phyloP scores from a whole-genome alignment of 768 basidiomycete genomes.

The Tephrocybe sp. region DNA sequence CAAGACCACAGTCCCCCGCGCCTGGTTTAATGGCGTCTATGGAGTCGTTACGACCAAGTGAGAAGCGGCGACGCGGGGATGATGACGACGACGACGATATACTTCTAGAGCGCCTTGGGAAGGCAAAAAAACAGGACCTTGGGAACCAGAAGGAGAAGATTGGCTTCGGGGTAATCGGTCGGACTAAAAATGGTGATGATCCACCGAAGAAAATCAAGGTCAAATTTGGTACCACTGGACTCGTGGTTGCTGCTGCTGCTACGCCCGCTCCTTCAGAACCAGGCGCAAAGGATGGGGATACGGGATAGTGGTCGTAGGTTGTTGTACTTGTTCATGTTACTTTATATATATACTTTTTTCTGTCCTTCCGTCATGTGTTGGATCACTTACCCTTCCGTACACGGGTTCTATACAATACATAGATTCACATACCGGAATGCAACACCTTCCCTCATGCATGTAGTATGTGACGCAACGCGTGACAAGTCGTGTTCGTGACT shows the following conservation, averaged over 20 bases:
- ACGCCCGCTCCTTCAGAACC: constrained; percentile 56
- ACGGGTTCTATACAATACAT: constrained; percentile 5
- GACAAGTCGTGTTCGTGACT: constrained; percentile 23
- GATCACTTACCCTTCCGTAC: constrained; percentile 3
- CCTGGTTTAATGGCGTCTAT: constrained; percentile 33
- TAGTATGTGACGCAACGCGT: constrained; percentile 17
- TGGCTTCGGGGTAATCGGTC: constrained; percentile 24
- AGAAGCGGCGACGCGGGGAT: constrained; percentile 71
- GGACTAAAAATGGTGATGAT: constrained; percentile 49
- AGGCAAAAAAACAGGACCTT: constrained; percentile 55
- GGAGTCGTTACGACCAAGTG: constrained; percentile 53
- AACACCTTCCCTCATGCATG: too few relatives aligned
- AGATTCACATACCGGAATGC: constrained; percentile 10
- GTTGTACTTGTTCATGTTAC: constrained; percentile 6
- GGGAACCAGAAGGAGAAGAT: constrained; percentile 43
- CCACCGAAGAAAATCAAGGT: constrained; percentile 76
- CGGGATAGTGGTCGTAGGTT: constrained; percentile 44
- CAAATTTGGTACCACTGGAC: constrained; percentile 55
- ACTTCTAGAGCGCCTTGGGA: constrained; percentile 61
- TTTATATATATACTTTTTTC: constrained; percentile 5
- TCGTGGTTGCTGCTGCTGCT: constrained; percentile 37
- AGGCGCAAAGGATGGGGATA: constrained; percentile 73
- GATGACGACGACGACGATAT: constrained; percentile 78
- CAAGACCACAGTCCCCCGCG: constrained; percentile 39
- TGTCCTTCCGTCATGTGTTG: constrained; percentile 1